phyloP scores from a whole-genome alignment of 441 rosid genomes.

The Hypseocharis bilobata region DNA sequence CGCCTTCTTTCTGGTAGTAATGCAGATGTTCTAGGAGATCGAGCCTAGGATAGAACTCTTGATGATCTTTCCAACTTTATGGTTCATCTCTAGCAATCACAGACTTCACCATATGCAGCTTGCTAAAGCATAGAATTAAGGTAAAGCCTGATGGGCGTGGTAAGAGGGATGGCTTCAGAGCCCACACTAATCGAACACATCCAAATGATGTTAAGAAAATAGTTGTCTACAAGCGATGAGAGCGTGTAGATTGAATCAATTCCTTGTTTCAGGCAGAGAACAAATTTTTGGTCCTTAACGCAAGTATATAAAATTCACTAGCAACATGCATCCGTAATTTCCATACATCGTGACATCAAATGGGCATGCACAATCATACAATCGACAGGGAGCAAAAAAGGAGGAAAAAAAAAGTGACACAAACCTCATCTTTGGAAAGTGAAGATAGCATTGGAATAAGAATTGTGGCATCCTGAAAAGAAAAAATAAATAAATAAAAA shows the following conservation, averaged over 20 bases:
- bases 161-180: not conserved
- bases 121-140: not conserved
- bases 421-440: constrained; percentile 86
- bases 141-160: not conserved
- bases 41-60: not conserved
- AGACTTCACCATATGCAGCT: not conserved
- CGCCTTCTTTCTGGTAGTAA: not conserved
- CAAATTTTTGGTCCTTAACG: not conserved
- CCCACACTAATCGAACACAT: not conserved
- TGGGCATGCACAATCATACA: not conserved
- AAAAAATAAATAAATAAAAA: too few species aligned
- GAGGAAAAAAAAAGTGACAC: constrained; percentile 15
- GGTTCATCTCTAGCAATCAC: not conserved
- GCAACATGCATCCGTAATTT: not conserved
- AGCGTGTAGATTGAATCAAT: not conserved
- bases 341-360: not conserved
- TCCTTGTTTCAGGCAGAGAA: not conserved
- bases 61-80: too few species aligned
- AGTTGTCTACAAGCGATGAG: not conserved
- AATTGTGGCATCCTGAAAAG: constrained; percentile 83
- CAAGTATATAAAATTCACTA: not conserved
- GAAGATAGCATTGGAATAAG: constrained; percentile 94
- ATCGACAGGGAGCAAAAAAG: not conserved
- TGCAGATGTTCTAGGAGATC: not conserved
- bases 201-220: not conserved